Percentiles rank a stretch among this genome's conserved stretches.
Evolutionary conservation across 2,329 filamentous ascomycete species (phyloP).

Genomic region (Fusarium circinatum): DNA sequence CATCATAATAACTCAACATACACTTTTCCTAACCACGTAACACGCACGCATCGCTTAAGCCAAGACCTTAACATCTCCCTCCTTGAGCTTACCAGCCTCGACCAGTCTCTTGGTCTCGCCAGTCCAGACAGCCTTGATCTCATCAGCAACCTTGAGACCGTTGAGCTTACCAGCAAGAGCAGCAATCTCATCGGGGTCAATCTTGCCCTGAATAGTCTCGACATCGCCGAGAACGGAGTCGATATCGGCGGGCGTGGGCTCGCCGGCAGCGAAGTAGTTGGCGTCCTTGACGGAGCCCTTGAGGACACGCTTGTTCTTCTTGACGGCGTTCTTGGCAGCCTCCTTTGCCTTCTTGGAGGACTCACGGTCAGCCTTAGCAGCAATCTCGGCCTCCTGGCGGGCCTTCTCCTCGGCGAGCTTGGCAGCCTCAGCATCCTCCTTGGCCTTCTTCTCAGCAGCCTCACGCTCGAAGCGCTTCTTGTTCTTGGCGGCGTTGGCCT

Average conservation of each 20-base stretch:
- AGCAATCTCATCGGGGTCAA: slow-evolving; percentile 91
- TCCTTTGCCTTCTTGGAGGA: slow-evolving; percentile 96
- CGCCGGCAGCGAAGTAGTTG: slow-evolving; percentile 90
- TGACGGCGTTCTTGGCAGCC: slow-evolving; percentile 96
- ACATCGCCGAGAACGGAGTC: slow-evolving; percentile 86
- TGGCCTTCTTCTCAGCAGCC: slow-evolving; percentile 86
- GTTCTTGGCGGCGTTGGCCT: slow-evolving; percentile 93
- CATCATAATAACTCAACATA: slow-evolving; percentile 26
- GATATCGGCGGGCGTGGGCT: slow-evolving; percentile 79
- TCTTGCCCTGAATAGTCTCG: slow-evolving; percentile 86
- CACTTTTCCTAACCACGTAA: not conserved
- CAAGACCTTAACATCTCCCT: slow-evolving; percentile 79
- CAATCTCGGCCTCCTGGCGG: slow-evolving; percentile 84
- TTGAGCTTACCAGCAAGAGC: slow-evolving; percentile 82
- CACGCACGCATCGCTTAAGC: slow-evolving; percentile 44
- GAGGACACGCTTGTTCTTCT: slow-evolving; percentile 99
- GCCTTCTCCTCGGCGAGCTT: slow-evolving; percentile 86
- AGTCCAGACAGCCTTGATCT: slow-evolving; percentile 86
- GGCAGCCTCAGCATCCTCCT: slow-evolving; percentile 84
- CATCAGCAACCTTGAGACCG: slow-evolving; percentile 79
- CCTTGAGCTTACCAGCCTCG: slow-evolving; percentile 85
- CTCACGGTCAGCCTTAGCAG: slow-evolving; percentile 85
- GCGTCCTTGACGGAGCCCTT: slow-evolving; percentile 95
- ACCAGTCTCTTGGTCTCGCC: slow-evolving; percentile 83
- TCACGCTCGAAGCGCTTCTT: slow-evolving; percentile 92